A percentile compares a stretch with the other conserved stretches of the same genome.
Conservation (phyloP, 345 rosid genomes). For the Isatis tinctoria region DNA sequence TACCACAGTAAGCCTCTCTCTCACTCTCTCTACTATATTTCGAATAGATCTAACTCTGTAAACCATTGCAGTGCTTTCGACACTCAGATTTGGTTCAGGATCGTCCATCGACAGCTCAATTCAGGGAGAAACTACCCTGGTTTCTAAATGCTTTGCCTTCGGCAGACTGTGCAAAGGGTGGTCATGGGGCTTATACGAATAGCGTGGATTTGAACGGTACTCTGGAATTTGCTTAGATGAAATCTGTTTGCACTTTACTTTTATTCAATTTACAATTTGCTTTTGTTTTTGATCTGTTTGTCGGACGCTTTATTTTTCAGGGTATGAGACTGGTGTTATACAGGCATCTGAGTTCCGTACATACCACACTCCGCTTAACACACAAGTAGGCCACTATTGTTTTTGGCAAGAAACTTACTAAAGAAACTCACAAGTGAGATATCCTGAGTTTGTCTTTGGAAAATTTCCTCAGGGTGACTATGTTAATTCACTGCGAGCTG, state of each 20-base stretch:
- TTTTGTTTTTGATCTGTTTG: slow-evolving; percentile 45
- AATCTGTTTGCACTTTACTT: background rate
- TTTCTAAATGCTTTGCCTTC: slow-evolving; percentile 91
- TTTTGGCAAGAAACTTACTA: slow-evolving; percentile 7
- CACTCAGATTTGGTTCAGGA: slow-evolving; percentile 67
- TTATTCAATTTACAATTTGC: background rate
- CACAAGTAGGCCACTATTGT: slow-evolving; percentile 48
- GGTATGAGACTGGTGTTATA: slow-evolving; percentile 73
- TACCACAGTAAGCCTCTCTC: slow-evolving; percentile 60
- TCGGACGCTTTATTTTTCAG: slow-evolving; percentile 34
- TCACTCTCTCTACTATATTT: slow-evolving; percentile 6
- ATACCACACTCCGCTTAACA: slow-evolving; percentile 85
- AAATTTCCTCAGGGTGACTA: slow-evolving; percentile 61
- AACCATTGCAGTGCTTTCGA: slow-evolving; percentile 72
- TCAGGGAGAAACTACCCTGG: slow-evolving; percentile 88
- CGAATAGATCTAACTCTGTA: slow-evolving; percentile 26
- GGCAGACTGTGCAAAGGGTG: slow-evolving; percentile 99
- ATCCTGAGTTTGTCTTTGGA: slow-evolving; percentile 16
- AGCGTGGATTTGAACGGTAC: slow-evolving; percentile 77
- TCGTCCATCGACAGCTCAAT: slow-evolving; percentile 77
- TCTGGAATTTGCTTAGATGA: slow-evolving; percentile 3
- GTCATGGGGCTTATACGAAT: slow-evolving; percentile 91
- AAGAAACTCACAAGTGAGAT: background rate
- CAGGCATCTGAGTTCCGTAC: slow-evolving; percentile 93
- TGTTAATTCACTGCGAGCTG: slow-evolving; percentile 81